These are phyloP conservation scores for Areca catechu DNA, from an alignment of 176 grass and related monocot species.

Conservation along the genomic window DNA sequence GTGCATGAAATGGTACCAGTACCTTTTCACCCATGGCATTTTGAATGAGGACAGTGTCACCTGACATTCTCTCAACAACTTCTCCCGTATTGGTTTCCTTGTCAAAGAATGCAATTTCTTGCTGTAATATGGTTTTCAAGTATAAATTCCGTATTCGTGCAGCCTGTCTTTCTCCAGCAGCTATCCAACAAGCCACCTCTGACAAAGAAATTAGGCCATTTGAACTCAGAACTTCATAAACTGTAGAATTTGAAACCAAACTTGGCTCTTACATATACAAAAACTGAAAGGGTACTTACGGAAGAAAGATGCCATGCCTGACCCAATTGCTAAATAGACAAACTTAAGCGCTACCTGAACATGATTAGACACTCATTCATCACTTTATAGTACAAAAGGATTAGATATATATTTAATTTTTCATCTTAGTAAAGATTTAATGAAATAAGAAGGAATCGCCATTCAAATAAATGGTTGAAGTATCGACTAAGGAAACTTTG, in stretches of 20 bases:
- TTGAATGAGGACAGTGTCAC: conserved; percentile 2
- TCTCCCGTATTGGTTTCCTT: conserved; percentile 9
- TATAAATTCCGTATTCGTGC: conserved; percentile 5
- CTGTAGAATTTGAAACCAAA: background rate
- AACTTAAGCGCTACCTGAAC: conserved; percentile 58
- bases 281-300: conserved; percentile 44
- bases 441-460: no score
- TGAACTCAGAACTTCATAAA: background rate
- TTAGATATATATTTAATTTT: no score
- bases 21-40: conserved; percentile 13
- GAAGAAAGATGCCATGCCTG: conserved; percentile 79
- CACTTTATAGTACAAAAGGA: background rate
- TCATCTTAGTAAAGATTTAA: no score
- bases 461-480: no score
- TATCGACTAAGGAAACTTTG: no score
- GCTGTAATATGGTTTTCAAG: conserved; percentile 7
- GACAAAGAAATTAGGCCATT: background rate
- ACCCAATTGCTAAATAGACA: conserved; percentile 66
- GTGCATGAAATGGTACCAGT: background rate
- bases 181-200: conserved; percentile 95
- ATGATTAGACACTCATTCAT: background rate
- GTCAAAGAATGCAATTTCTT: conserved; percentile 11
- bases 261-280: background rate
- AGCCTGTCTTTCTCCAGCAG: conserved; percentile 5
- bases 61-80: conserved; percentile 9